Percentiles rank a stretch among this genome's conserved stretches.
These are phyloP conservation scores for Arthonia radiata DNA, from an alignment of 495 filamentous ascomycete genomes.

Conservation along the genomic window DNA sequence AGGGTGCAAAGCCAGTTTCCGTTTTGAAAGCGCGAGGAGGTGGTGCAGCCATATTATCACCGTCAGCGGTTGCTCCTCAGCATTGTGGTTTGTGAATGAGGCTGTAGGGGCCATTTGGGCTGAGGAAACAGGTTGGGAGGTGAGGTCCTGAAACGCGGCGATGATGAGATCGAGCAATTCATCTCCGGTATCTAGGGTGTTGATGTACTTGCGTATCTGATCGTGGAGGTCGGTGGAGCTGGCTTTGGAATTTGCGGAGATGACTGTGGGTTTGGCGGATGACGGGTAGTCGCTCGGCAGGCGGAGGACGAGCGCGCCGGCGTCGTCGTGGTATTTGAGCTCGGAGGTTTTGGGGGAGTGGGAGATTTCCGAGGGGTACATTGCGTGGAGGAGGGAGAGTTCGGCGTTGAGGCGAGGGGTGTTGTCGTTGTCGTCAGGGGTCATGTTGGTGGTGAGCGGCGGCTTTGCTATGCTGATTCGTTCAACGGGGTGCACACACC, in stretches of 20 bases:
- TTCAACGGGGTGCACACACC: no score
- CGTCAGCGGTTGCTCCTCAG: slow-evolving; percentile 5
- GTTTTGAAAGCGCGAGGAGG: slow-evolving; percentile 15
- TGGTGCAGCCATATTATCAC: slow-evolving; percentile 18
- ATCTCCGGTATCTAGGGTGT: slow-evolving; percentile 7
- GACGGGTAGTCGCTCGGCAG: slow-evolving; percentile 10
- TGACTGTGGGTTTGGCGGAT: slow-evolving; percentile 8
- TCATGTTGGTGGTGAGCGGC: no score
- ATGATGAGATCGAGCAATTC: slow-evolving; percentile 14
- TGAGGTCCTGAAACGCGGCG: slow-evolving; percentile 8
- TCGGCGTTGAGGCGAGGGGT: no score
- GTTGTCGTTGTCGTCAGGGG: no score
- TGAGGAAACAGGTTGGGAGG: neutral
- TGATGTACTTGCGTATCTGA: slow-evolving; percentile 6
- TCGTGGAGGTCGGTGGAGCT: slow-evolving; percentile 10
- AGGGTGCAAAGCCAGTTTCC: slow-evolving; percentile 13
- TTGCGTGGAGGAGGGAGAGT: slow-evolving; percentile 12
- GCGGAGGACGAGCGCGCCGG: slow-evolving; percentile 8
- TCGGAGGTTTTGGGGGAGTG: slow-evolving; percentile 8
- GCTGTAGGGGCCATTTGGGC: slow-evolving; percentile 1
- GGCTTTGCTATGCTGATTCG: no score
- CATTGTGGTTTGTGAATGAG: no score
- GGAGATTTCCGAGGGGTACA: slow-evolving; percentile 13
- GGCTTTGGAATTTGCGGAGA: slow-evolving; percentile 6
- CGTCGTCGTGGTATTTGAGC: slow-evolving; percentile 7